Conservation (phyloP, 1,284 basidiomycete species). For the Serendipita sp. region DNA sequence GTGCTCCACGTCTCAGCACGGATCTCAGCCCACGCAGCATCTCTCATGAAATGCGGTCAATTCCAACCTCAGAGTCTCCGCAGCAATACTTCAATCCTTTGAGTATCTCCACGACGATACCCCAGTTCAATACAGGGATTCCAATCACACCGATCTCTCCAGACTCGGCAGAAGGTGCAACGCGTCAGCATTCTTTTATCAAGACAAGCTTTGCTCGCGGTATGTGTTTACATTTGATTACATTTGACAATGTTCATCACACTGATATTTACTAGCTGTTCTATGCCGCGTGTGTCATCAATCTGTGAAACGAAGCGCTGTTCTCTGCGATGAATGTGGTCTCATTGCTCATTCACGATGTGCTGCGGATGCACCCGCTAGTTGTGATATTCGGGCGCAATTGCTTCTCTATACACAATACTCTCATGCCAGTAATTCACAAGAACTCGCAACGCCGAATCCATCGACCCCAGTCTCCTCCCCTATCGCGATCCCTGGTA, state of each 20-base stretch:
- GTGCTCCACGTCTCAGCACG: constrained; percentile 74
- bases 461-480: constrained; percentile 4
- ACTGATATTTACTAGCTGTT: constrained; percentile 43
- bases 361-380: constrained; percentile 53
- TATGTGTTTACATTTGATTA: constrained; percentile 27
- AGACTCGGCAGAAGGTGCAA: neutral
- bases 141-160: constrained; percentile 7
- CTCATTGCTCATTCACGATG: constrained; percentile 80
- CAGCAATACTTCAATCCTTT: constrained; percentile 18
- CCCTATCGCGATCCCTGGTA: constrained; percentile 9
- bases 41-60: constrained; percentile 16
- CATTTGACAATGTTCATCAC: neutral
- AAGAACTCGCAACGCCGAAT: constrained; percentile 9
- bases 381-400: constrained; percentile 68
- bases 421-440: constrained; percentile 15
- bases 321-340: constrained; percentile 80
- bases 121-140: constrained; percentile 10
- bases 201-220: constrained; percentile 87
- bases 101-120: constrained; percentile 23
- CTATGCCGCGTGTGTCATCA: constrained; percentile 72
- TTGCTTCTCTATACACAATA: constrained; percentile 16
- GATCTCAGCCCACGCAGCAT: constrained; percentile 56
- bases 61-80: constrained; percentile 15
- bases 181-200: constrained; percentile 69
- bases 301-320: constrained; percentile 72